Evolutionary conservation across 306 rosid species (phyloP).

Genomic region (Bauhinia variegata): DNA sequence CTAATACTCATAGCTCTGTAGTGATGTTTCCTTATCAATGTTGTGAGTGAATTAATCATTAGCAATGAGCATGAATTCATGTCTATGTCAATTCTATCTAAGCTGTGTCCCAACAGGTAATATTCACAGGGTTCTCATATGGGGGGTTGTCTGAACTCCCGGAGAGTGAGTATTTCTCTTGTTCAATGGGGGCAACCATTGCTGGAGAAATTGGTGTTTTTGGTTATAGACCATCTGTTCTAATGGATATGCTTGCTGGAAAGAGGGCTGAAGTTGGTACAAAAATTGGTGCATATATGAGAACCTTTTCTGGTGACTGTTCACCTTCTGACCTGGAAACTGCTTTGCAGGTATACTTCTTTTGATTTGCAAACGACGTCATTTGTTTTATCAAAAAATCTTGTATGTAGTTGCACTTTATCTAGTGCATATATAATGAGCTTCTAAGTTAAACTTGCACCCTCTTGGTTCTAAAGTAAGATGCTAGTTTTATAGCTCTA

Average conservation of each 20-base stretch:
- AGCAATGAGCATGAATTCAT: slow-evolving; percentile 24
- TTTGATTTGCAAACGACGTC: slow-evolving; percentile 17
- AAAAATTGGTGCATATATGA: slow-evolving; percentile 94
- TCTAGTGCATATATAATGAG: background rate
- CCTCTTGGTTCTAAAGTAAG: slow-evolving; percentile 26
- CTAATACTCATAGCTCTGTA: slow-evolving; percentile 13
- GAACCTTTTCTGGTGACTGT: slow-evolving; percentile 91
- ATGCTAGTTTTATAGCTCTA: slow-evolving; percentile 17
- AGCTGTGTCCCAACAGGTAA: slow-evolving; percentile 63
- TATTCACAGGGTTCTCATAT: slow-evolving; percentile 94
- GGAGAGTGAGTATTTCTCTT: slow-evolving; percentile 83
- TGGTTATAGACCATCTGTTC: slow-evolving; percentile 90
- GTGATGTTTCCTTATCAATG: slow-evolving; percentile 28
- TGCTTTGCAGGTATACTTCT: slow-evolving; percentile 85
- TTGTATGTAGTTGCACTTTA: slow-evolving; percentile 16
- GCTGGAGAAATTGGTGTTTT: slow-evolving; percentile 97
- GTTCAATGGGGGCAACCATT: slow-evolving; percentile 95
- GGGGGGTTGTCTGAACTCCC: slow-evolving; percentile 93
- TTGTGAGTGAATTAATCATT: slow-evolving; percentile 1
- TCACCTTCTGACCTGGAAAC: slow-evolving; percentile 97
- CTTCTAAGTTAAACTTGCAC: background rate
- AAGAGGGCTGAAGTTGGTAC: slow-evolving; percentile 97
- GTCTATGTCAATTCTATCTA: slow-evolving; percentile 33
- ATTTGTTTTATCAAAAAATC: slow-evolving; percentile 12
- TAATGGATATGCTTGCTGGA: slow-evolving; percentile 97